Percentiles rank a stretch among this genome's conserved stretches.
Conservation (phyloP, 2,329 filamentous ascomycete genomes). For the Neurospora crassa region DNA sequence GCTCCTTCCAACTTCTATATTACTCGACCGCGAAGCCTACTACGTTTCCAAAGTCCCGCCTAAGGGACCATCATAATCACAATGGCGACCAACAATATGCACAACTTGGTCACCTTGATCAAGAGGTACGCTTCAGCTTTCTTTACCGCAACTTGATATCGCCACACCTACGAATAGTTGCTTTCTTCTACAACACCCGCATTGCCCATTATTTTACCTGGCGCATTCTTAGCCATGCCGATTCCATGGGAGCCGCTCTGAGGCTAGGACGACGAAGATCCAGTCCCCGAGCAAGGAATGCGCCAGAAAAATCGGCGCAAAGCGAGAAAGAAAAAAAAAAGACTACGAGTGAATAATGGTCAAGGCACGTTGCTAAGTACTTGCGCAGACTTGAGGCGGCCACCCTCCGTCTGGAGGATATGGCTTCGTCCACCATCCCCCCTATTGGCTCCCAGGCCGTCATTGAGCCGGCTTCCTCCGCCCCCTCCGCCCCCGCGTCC, state of each 20-base stretch:
- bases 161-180: not conserved
- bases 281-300: not conserved
- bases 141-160: not conserved
- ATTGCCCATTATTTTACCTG: not conserved
- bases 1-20: not conserved
- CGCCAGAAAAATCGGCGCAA: not conserved
- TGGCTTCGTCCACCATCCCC: conserved; percentile 62
- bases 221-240: not conserved
- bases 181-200: not conserved
- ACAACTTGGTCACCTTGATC: conserved; percentile 94
- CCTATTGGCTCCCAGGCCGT: conserved; percentile 26
- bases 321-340: not conserved
- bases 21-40: not conserved
- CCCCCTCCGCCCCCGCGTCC: conserved; percentile 36
- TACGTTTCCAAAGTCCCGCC: not conserved
- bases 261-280: not conserved
- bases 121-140: conserved; percentile 63
- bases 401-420: conserved; percentile 91
- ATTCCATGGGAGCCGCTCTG: not conserved
- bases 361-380: conserved; percentile 36
- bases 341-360: not conserved
- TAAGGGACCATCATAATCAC: conserved; percentile 14
- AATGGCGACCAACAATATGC: conserved; percentile 79
- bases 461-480: conserved; percentile 26
- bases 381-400: conserved; percentile 82